Percentiles rank a stretch among this genome's conserved stretches.
These are phyloP conservation scores for Candida sp. DNA, from an alignment of 1,139 yeast genomes.

Conservation along the genomic window DNA sequence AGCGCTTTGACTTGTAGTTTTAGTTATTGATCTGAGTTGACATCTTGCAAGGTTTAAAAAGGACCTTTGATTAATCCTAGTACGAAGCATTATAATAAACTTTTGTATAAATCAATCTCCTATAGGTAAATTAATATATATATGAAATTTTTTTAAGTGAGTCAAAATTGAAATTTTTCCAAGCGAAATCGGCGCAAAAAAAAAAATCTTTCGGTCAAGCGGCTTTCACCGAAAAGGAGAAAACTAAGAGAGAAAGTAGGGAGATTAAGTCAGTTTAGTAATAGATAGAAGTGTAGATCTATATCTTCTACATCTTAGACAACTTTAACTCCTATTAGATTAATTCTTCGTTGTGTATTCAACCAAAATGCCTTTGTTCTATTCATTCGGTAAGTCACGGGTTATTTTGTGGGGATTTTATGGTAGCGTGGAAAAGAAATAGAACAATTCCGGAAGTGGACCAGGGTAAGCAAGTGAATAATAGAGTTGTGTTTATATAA, in stretches of 20 bases:
- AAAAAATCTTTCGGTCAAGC: conserved; percentile 2
- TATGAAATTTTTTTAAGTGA: background rate
- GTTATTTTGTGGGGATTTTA: background rate
- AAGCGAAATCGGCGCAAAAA: conserved; percentile 2
- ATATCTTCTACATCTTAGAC: too few relatives aligned
- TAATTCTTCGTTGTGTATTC: background rate
- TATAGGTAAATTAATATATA: background rate
- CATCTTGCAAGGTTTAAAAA: background rate
- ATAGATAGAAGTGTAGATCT: too few relatives aligned
- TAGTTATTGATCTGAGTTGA: conserved; percentile 25
- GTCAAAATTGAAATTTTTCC: background rate
- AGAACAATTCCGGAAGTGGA: background rate
- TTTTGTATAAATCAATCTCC: background rate
- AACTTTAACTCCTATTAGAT: too few relatives aligned
- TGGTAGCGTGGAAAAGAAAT: background rate
- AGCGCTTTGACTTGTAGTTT: conserved; percentile 30
- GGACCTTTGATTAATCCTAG: background rate
- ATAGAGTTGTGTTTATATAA: too few relatives aligned
- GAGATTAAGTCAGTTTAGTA: too few relatives aligned
- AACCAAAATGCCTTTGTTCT: background rate
- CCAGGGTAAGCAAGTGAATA: too few relatives aligned
- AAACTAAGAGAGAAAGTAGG: background rate
- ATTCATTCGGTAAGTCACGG: background rate
- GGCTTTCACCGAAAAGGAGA: background rate
- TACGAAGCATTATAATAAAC: background rate